These are phyloP conservation scores for Calonectria henricotiae DNA, from an alignment of 2,329 filamentous ascomycete genomes.

Conservation along the genomic window DNA sequence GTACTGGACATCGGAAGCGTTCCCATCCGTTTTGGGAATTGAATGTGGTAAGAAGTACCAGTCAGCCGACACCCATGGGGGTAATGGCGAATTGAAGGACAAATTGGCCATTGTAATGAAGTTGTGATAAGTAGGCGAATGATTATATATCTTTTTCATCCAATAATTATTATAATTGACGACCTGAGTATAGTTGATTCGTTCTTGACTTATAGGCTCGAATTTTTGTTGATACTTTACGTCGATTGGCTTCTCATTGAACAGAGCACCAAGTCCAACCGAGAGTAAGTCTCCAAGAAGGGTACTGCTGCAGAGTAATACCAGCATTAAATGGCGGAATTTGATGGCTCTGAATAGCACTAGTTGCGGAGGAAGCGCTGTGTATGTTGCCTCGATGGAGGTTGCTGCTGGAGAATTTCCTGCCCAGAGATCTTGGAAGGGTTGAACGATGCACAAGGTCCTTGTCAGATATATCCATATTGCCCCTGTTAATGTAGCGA, in stretches of 20 bases:
- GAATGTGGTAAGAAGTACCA: conserved; percentile 13
- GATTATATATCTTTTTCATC: not conserved
- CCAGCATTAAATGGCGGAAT: conserved; percentile 3
- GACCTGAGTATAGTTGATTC: not conserved
- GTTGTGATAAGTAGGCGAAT: not conserved
- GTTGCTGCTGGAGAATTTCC: not conserved
- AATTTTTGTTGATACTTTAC: not conserved
- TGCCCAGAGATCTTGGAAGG: conserved; percentile 22
- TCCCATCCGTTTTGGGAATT: not conserved
- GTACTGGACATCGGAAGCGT: not conserved
- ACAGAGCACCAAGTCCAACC: conserved; percentile 19
- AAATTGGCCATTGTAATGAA: conserved; percentile 5
- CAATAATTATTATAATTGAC: not conserved
- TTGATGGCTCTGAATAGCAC: conserved; percentile 12
- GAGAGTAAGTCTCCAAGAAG: conserved; percentile 18
- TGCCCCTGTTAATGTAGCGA: conserved; percentile 24
- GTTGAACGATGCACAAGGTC: conserved; percentile 27
- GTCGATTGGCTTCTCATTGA: conserved; percentile 3
- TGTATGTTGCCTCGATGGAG: conserved; percentile 19
- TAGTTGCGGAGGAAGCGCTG: conserved; percentile 29
- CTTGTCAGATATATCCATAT: conserved; percentile 27
- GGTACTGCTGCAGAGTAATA: conserved; percentile 1
- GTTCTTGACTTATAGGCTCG: not conserved
- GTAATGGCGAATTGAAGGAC: not conserved
- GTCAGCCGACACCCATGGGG: conserved; percentile 21